A percentile compares a stretch with the other conserved stretches of the same genome.
These are phyloP conservation scores for Claviceps sorghi DNA, from an alignment of 2,329 filamentous ascomycete genomes.

Conservation along the genomic window DNA sequence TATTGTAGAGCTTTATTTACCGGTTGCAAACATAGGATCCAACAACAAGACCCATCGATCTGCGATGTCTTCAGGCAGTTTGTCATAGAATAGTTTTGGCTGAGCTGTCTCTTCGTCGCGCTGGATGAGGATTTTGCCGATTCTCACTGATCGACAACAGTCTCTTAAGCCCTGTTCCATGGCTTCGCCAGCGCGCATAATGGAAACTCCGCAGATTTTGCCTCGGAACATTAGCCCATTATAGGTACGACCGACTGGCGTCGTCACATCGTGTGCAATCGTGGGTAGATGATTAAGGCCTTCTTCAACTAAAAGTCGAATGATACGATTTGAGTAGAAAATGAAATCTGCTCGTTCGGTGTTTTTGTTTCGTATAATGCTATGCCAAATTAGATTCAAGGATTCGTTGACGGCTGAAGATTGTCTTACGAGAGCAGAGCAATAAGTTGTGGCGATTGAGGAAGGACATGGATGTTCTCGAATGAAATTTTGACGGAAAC, in stretches of 20 bases:
- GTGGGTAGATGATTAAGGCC: conserved; percentile 93
- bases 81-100: conserved; percentile 94
- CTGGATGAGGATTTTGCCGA: conserved; percentile 97
- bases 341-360: conserved; percentile 94
- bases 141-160: conserved; percentile 93
- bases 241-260: conserved; percentile 78
- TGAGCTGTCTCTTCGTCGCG: conserved; percentile 86
- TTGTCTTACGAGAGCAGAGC: conserved; percentile 84
- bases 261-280: conserved; percentile 75
- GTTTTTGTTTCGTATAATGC: conserved; percentile 86
- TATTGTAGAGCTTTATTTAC: conserved; percentile 27
- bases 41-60: conserved; percentile 85
- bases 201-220: conserved; percentile 96
- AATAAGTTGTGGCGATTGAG: conserved; percentile 93
- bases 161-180: conserved; percentile 97
- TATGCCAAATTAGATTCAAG: conserved; percentile 21
- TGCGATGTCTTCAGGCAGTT: conserved; percentile 85
- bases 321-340: conserved; percentile 97
- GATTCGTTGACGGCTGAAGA: neutral
- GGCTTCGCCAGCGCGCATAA: conserved; percentile 94
- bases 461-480: conserved; percentile 78
- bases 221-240: conserved; percentile 89
- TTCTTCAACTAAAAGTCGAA: conserved; percentile 90
- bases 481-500: conserved; percentile 71
- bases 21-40: conserved; percentile 98